Evolutionary conservation across 2,329 filamentous ascomycete species (phyloP).

Genomic region (Botrytis fabae): DNA sequence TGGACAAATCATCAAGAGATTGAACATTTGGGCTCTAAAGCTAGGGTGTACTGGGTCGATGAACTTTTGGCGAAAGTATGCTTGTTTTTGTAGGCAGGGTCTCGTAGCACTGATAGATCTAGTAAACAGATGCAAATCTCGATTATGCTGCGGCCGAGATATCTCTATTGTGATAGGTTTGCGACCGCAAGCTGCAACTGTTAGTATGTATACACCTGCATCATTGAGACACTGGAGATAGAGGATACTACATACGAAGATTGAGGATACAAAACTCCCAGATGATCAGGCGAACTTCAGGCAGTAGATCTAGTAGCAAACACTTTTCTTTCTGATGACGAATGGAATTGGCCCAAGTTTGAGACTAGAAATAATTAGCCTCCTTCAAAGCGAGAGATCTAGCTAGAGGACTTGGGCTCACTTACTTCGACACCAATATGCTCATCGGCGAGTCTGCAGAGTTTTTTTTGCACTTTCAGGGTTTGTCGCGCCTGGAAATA

Average conservation of each 20-base stretch:
- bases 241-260: background rate
- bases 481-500: background rate
- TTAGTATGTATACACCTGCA: background rate
- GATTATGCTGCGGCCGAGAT: background rate
- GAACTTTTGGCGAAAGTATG: background rate
- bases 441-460: background rate
- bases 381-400: background rate
- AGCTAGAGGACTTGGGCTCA: background rate
- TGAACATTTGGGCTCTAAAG: background rate
- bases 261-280: background rate
- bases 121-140: background rate
- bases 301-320: background rate
- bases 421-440: background rate
- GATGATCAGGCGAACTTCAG: background rate
- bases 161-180: background rate
- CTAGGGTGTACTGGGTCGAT: background rate
- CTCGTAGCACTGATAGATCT: too few species aligned
- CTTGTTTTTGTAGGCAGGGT: background rate
- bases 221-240: too few species aligned
- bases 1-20: background rate
- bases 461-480: background rate
- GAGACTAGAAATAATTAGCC: background rate
- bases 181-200: background rate
- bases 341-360: background rate
- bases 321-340: background rate